A percentile compares a stretch with the other conserved stretches of the same genome.
phyloP scores from a whole-genome alignment of 2,329 filamentous ascomycete genomes.

The Fusarium succisae region DNA sequence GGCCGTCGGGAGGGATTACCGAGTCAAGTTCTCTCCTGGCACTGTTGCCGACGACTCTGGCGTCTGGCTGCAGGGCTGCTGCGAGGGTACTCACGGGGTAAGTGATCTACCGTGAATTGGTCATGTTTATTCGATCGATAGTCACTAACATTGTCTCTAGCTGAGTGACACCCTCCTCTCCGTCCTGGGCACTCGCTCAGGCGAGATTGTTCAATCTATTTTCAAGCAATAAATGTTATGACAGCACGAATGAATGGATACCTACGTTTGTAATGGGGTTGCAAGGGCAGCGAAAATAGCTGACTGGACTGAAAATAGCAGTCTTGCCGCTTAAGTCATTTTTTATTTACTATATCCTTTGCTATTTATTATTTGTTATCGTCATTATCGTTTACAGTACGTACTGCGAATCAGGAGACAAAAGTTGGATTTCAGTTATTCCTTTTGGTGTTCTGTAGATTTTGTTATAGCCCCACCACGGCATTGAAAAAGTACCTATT shows the following conservation, averaged over 20 bases:
- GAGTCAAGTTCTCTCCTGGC: slow-evolving; percentile 74
- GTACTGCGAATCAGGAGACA: slow-evolving; percentile 5
- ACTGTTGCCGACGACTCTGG: slow-evolving; percentile 78
- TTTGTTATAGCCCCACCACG: slow-evolving; percentile 14
- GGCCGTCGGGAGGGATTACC: slow-evolving; percentile 80
- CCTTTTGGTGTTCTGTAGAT: slow-evolving; percentile 28
- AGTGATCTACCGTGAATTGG: slow-evolving; percentile 53
- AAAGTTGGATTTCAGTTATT: slow-evolving; percentile 10
- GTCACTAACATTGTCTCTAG: slow-evolving; percentile 50
- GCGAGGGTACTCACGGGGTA: slow-evolving; percentile 90
- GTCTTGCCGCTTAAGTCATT: slow-evolving; percentile 14
- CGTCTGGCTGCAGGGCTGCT: slow-evolving; percentile 93
- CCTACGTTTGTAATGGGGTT: slow-evolving; percentile 36
- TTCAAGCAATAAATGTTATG: slow-evolving; percentile 57
- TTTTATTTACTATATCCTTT: slow-evolving; percentile 26
- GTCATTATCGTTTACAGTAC: slow-evolving; percentile 12
- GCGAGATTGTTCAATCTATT: slow-evolving; percentile 80
- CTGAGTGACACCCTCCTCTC: slow-evolving; percentile 85
- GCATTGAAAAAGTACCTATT: neutral
- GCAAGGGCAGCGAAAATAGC: slow-evolving; percentile 39
- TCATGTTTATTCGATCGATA: neutral
- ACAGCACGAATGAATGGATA: slow-evolving; percentile 34
- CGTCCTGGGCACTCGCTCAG: slow-evolving; percentile 77
- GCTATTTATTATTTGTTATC: slow-evolving; percentile 9
- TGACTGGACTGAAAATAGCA: slow-evolving; percentile 22